Evolutionary conservation across 1,284 basidiomycete species (phyloP).

Genomic region (Rhodotorula mucilaginosa): DNA sequence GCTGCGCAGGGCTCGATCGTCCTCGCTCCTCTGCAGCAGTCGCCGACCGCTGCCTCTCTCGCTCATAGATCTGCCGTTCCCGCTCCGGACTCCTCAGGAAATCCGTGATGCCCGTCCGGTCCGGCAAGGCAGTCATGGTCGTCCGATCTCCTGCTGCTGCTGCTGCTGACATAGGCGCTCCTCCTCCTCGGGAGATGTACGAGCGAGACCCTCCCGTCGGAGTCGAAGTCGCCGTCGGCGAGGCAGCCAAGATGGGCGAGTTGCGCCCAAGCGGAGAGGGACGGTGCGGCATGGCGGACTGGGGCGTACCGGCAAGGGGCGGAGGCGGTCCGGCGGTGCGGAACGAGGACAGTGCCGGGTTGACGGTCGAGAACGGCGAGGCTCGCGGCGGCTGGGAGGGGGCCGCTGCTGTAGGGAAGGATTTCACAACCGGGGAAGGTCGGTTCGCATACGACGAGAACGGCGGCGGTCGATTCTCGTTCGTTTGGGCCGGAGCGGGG

Average conservation of each 20-base stretch:
- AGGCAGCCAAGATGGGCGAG: slow-evolving; percentile 19
- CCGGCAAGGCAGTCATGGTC: slow-evolving; percentile 34
- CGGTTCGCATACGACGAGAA: neutral
- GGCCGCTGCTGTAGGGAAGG: neutral
- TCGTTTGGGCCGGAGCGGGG: neutral
- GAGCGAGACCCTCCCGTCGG: neutral
- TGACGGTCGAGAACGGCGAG: neutral
- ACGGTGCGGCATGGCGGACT: neutral
- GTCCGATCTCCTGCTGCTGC: slow-evolving; percentile 1
- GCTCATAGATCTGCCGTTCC: neutral
- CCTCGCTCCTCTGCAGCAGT: neutral
- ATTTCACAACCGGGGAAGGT: neutral
- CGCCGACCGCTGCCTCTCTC: neutral
- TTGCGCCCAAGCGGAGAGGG: slow-evolving; percentile 26
- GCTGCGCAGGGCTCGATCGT: neutral
- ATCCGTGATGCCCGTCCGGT: slow-evolving; percentile 44
- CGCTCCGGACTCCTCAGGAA: slow-evolving; percentile 31
- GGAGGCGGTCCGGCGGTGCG: neutral
- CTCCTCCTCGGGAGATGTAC: slow-evolving; percentile 3
- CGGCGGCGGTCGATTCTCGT: slow-evolving; percentile 1
- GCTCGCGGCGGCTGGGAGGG: neutral
- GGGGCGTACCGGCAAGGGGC: neutral
- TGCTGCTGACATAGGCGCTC: neutral
- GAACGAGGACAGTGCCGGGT: neutral
- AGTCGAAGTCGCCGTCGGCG: neutral